Evolutionary conservation across 495 filamentous ascomycete genomes (phyloP).

Genomic region (Penicillium paxilli): DNA sequence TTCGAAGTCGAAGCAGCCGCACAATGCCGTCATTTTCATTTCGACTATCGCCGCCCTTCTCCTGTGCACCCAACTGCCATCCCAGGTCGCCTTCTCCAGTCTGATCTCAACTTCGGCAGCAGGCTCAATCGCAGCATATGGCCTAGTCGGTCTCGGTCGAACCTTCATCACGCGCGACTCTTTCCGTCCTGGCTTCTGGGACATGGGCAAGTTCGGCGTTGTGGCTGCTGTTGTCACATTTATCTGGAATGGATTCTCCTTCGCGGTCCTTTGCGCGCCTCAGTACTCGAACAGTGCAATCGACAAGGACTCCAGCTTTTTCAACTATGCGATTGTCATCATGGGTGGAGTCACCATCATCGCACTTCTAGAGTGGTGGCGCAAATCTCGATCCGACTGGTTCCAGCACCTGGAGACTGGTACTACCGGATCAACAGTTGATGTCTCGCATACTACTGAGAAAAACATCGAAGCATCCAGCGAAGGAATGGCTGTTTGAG

Average conservation of each 20-base stretch:
- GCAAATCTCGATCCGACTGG: slow-evolving; percentile 34
- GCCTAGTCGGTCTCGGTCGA: slow-evolving; percentile 34
- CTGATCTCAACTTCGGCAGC: slow-evolving; percentile 36
- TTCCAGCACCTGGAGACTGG: slow-evolving; percentile 31
- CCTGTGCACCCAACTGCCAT: slow-evolving; percentile 36
- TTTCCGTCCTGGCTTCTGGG: slow-evolving; percentile 32
- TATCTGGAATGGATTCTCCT: slow-evolving; percentile 37
- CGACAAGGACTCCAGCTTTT: slow-evolving; percentile 25
- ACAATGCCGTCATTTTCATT: slow-evolving; percentile 39
- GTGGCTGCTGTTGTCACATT: slow-evolving; percentile 34
- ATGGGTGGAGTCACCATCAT: slow-evolving; percentile 38
- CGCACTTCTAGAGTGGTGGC: slow-evolving; percentile 34
- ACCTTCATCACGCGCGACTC: slow-evolving; percentile 32
- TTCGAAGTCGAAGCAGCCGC: slow-evolving; percentile 35
- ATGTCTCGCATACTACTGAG: slow-evolving; percentile 2
- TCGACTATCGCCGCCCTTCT: slow-evolving; percentile 30
- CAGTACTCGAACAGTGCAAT: slow-evolving; percentile 29
- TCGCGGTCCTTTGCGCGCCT: slow-evolving; percentile 36
- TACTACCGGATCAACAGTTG: slow-evolving; percentile 14
- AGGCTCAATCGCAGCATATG: slow-evolving; percentile 38
- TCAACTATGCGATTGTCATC: slow-evolving; percentile 40
- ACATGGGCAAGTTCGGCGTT: slow-evolving; percentile 31
- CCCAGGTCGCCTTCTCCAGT: slow-evolving; percentile 35
- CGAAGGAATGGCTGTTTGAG: slow-evolving; percentile 3
- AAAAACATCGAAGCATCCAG: not conserved